Conservation (phyloP, 495 filamentous ascomycete genomes). For the Thozetella sp. region DNA sequence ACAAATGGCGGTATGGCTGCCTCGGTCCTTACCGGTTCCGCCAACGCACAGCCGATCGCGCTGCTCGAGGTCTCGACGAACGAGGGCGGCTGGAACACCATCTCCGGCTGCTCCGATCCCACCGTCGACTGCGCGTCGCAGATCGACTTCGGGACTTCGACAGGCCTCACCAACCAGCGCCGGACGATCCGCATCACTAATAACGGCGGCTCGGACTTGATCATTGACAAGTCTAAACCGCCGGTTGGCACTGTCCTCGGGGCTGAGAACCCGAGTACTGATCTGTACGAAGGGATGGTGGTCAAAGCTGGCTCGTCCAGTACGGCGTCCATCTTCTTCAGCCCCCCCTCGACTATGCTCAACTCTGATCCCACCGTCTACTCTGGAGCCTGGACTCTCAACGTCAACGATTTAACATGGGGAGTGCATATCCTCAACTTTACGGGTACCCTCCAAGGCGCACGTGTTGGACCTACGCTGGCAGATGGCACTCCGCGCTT, state of each 20-base stretch:
- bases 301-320: conserved; percentile 24
- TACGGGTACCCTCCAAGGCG: conserved; percentile 24
- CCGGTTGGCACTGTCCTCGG: conserved; percentile 22
- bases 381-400: conserved; percentile 38
- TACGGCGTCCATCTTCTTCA: conserved; percentile 28
- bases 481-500: conserved; percentile 23
- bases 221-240: conserved; percentile 26
- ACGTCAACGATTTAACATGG: conserved; percentile 39
- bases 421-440: conserved; percentile 32
- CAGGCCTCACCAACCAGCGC: conserved; percentile 10
- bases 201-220: conserved; percentile 31
- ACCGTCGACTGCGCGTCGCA: conserved; percentile 14
- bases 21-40: conserved; percentile 26
- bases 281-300: conserved; percentile 31
- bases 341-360: conserved; percentile 15
- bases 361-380: conserved; percentile 21
- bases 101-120: conserved; percentile 14
- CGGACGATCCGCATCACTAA: conserved; percentile 32
- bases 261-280: conserved; percentile 27
- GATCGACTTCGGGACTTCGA: conserved; percentile 17
- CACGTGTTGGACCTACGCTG: conserved; percentile 27
- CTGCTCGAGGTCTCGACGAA: conserved; percentile 9
- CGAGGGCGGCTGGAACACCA: conserved; percentile 12
- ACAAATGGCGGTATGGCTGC: conserved; percentile 28
- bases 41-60: conserved; percentile 16